phyloP scores from a whole-genome alignment of 768 basidiomycete genomes.

The Amanita polypyramis region DNA sequence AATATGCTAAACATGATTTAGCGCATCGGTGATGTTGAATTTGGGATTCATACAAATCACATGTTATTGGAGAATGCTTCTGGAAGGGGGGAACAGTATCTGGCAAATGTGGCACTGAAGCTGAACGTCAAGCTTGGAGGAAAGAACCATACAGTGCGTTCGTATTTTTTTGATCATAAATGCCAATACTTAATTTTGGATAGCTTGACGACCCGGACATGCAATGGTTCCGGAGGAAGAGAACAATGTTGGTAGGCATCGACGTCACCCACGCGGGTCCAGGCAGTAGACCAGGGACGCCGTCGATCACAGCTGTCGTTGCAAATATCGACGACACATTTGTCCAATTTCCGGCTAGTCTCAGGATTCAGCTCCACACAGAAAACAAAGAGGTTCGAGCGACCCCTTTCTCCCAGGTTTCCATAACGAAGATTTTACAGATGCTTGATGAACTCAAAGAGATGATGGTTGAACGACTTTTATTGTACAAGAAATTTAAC shows the following conservation, averaged over 20 bases:
- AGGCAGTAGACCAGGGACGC: conserved; percentile 55
- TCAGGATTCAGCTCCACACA: conserved; percentile 52
- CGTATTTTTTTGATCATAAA: not conserved
- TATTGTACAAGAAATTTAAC: conserved; percentile 44
- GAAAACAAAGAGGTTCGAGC: conserved; percentile 31
- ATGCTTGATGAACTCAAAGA: conserved; percentile 56
- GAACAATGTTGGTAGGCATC: conserved; percentile 79
- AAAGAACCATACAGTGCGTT: conserved; percentile 53
- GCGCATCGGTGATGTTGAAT: conserved; percentile 58
- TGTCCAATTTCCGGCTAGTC: conserved; percentile 68
- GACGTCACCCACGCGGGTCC: conserved; percentile 79
- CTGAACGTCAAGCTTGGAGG: conserved; percentile 80
- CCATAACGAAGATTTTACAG: conserved; percentile 23
- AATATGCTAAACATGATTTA: conserved; percentile 11
- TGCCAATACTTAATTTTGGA: not conserved
- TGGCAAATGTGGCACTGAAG: conserved; percentile 75
- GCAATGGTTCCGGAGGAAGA: conserved; percentile 53
- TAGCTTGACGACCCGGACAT: conserved; percentile 45
- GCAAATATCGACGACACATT: conserved; percentile 62
- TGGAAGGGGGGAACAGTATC: conserved; percentile 68
- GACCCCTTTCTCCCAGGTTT: conserved; percentile 4
- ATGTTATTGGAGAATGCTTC: conserved; percentile 59
- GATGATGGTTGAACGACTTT: conserved; percentile 67
- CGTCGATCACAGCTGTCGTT: conserved; percentile 78
- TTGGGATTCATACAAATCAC: conserved; percentile 68